Conservation (phyloP, 495 filamentous ascomycete species). For the Bryoglossum gracile region DNA sequence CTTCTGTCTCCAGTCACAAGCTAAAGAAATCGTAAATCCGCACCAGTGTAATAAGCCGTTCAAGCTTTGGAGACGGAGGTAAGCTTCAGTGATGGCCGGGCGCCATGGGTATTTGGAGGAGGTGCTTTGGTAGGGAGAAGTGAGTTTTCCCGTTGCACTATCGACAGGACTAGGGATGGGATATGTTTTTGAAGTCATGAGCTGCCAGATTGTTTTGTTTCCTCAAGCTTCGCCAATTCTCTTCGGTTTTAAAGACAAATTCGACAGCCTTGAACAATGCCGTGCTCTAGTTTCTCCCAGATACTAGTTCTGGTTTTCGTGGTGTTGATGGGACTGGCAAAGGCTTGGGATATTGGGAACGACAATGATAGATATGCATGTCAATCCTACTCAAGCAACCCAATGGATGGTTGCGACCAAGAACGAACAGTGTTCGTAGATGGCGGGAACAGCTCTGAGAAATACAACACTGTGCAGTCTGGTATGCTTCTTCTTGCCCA, state of each 20-base stretch:
- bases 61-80: background rate
- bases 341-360: conserved; percentile 20
- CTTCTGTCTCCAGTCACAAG: background rate
- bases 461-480: conserved; percentile 23
- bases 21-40: background rate
- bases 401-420: conserved; percentile 19
- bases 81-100: background rate
- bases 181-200: background rate
- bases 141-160: conserved; percentile 2
- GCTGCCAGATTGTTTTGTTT: too few relatives aligned
- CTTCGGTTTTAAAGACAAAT: too few relatives aligned
- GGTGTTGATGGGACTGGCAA: too few relatives aligned
- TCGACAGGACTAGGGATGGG: too few relatives aligned
- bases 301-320: too few relatives aligned
- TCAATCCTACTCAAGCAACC: conserved; percentile 13
- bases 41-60: background rate
- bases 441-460: conserved; percentile 1
- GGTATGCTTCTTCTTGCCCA: conserved; percentile 6
- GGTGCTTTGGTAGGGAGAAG: background rate
- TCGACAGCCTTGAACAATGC: too few relatives aligned
- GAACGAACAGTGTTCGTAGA: conserved; percentile 17
- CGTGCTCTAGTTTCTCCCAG: too few relatives aligned
- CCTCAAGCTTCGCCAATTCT: too few relatives aligned
- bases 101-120: conserved; percentile 4
- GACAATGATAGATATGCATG: conserved; percentile 15